These are phyloP conservation scores for Auriscalpium microsporum DNA, from an alignment of 768 basidiomycete species.

Conservation along the genomic window DNA sequence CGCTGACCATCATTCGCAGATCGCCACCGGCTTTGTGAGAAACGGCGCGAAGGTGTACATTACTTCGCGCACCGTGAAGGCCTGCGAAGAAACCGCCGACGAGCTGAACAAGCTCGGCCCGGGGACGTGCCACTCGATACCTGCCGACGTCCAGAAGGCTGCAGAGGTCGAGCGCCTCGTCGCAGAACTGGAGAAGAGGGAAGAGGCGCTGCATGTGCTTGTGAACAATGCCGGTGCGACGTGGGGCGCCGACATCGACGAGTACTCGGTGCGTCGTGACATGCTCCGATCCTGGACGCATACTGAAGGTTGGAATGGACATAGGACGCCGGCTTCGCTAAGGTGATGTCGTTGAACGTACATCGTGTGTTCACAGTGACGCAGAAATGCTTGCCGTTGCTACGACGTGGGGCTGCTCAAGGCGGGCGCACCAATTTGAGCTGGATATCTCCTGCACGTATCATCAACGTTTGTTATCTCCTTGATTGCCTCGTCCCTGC, in stretches of 20 bases:
- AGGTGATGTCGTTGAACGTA: constrained; percentile 53
- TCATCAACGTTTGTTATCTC: constrained; percentile 45
- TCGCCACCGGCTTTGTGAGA: constrained; percentile 52
- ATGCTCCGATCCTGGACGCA: too few species aligned
- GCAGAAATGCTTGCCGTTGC: constrained; percentile 50
- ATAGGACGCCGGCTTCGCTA: constrained; percentile 50
- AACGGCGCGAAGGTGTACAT: constrained; percentile 65
- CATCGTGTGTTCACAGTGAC: constrained; percentile 58
- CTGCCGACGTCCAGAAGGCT: constrained; percentile 44
- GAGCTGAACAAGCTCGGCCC: constrained; percentile 46
- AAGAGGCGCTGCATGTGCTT: constrained; percentile 46
- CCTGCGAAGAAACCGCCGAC: constrained; percentile 41
- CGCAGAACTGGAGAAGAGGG: constrained; percentile 39
- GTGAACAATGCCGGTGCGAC: constrained; percentile 62
- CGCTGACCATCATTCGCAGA: constrained; percentile 28
- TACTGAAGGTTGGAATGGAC: not conserved
- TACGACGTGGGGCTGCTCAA: constrained; percentile 36
- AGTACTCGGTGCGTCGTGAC: constrained; percentile 32
- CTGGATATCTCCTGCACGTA: constrained; percentile 40
- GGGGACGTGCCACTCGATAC: constrained; percentile 44
- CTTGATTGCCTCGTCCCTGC: too few species aligned
- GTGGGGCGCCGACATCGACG: constrained; percentile 41
- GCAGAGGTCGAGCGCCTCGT: constrained; percentile 48
- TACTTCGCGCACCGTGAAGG: constrained; percentile 45
- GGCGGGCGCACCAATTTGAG: constrained; percentile 27